Conservation (phyloP, 2,329 filamentous ascomycete species). For the Domatiomyces catenatus region DNA sequence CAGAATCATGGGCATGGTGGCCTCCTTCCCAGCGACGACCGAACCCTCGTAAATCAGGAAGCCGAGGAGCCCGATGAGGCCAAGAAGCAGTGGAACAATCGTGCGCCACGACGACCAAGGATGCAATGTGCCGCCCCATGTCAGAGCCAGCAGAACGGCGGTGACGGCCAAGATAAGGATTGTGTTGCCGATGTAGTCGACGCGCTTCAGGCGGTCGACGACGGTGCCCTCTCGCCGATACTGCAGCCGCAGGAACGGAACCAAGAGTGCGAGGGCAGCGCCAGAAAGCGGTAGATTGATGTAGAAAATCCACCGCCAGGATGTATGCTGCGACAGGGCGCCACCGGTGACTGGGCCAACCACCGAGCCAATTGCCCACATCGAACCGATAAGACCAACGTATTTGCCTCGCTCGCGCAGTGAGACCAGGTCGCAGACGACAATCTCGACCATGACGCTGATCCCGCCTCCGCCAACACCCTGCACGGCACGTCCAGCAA, state of each 20-base stretch:
- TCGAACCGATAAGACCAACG: slow-evolving; percentile 22
- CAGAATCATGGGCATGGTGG: slow-evolving; percentile 15
- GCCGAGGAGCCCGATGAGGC: slow-evolving; percentile 17
- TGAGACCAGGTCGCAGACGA: slow-evolving; percentile 32
- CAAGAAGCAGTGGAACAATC: slow-evolving; percentile 18
- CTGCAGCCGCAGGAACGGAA: not conserved
- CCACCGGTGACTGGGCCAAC: slow-evolving; percentile 31
- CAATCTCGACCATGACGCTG: slow-evolving; percentile 30
- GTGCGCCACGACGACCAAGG: slow-evolving; percentile 12
- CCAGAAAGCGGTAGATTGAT: slow-evolving; percentile 28
- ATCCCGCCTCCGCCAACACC: slow-evolving; percentile 37
- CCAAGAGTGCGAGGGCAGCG: slow-evolving; percentile 20
- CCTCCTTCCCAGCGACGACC: not conserved
- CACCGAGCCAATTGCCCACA: slow-evolving; percentile 27
- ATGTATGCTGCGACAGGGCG: slow-evolving; percentile 22
- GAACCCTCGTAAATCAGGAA: not conserved
- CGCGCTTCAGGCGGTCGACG: not conserved
- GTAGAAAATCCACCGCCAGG: slow-evolving; percentile 27
- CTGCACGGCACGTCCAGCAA: slow-evolving; percentile 41
- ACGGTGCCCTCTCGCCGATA: not conserved
- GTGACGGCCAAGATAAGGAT: slow-evolving; percentile 16
- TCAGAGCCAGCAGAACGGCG: slow-evolving; percentile 16
- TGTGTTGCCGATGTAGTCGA: slow-evolving; percentile 8
- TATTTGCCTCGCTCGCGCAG: slow-evolving; percentile 19
- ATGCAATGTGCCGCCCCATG: slow-evolving; percentile 17